Evolutionary conservation across 2,329 filamentous ascomycete genomes (phyloP), one percentile per base, ranked within the genome.

Genomic region (Laburnicola sp.): DNA sequence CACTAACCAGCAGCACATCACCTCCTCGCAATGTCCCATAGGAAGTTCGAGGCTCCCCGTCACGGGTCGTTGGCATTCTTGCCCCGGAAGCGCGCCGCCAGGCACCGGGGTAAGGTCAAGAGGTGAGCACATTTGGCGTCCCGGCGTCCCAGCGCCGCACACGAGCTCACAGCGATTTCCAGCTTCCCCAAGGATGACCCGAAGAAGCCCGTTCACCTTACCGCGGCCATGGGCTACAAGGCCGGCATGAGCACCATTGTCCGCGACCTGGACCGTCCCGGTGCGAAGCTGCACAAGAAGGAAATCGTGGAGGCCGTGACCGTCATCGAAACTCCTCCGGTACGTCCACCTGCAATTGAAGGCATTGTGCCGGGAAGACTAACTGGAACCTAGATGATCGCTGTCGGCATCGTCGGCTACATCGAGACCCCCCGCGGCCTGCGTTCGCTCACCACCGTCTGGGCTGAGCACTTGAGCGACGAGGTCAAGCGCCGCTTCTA

Each of bases 111-210:
- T 79, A 96, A 96, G 86, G 93, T 97, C 78, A 97, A 97, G 91
- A 91, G 88, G 91, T 96, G 83, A 86, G 84, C 85, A 48, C 35
- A 32, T 85, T 84, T 54, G 40, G 44, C 22, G 48, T 41, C 31
- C 45, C 34, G 22, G 46, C 45, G 40, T 51, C 41, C 54, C 53
- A 59, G 50, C 41, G 58, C 54, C 56, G 52, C 53, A 54, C 49
- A 48, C 41, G 16, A 41, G 56, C 66, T 69, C 52, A 71, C 64
- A 51, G 49, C 56, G 37, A 43, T 54, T 53, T 34, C 58, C 70
- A 95, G 91, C 81, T 99, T 99, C 87, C 94, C 94, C 76, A 97
- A 97, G 88, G 94, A 99, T 89, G 92, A 99, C 85, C 83, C 91
- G 75, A 97, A 97, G 89, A 96, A 97, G 88, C 90, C 92, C 74